Conservation (phyloP, 2,329 filamentous ascomycete genomes). For the Xenosphaeropsis pyriputrescens region DNA sequence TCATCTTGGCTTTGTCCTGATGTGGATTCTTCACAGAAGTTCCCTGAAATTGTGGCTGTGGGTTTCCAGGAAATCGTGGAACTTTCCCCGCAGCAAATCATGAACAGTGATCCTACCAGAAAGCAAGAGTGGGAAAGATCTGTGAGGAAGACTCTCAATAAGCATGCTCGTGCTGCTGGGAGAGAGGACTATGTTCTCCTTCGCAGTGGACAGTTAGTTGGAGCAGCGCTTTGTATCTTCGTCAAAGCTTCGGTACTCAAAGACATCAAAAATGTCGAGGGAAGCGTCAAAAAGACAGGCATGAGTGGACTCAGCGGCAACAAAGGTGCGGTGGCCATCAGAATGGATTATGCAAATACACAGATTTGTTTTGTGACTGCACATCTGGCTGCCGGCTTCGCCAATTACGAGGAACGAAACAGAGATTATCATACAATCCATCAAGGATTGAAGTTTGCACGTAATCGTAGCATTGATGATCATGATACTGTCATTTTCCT, state of each 20-base stretch:
- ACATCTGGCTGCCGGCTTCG: constrained; percentile 88
- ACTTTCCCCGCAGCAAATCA: constrained; percentile 92
- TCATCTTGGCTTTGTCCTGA: constrained; percentile 74
- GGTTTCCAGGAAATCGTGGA: constrained; percentile 99
- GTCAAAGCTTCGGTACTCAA: constrained; percentile 64
- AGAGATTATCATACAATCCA: constrained; percentile 74
- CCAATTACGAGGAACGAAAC: constrained; percentile 94
- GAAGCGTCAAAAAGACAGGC: constrained; percentile 83
- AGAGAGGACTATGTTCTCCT: constrained; percentile 77
- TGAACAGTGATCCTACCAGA: constrained; percentile 87
- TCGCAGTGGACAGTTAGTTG: constrained; percentile 85
- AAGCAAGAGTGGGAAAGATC: constrained; percentile 78
- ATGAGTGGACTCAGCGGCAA: constrained; percentile 97
- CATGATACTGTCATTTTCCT: constrained; percentile 89
- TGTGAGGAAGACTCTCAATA: constrained; percentile 65
- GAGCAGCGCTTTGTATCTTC: constrained; percentile 83
- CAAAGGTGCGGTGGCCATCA: constrained; percentile 92
- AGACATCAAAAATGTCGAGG: constrained; percentile 92
- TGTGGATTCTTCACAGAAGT: constrained; percentile 34
- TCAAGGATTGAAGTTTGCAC: constrained; percentile 76
- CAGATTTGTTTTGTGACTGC: constrained; percentile 92
- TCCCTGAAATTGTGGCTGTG: constrained; percentile 77
- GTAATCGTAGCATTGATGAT: constrained; percentile 80
- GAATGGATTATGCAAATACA: constrained; percentile 87
- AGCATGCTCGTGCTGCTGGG: constrained; percentile 45